Base-by-base conservation (phyloP, 148 eudicot species). In the Rhododendron simsii region DNA sequence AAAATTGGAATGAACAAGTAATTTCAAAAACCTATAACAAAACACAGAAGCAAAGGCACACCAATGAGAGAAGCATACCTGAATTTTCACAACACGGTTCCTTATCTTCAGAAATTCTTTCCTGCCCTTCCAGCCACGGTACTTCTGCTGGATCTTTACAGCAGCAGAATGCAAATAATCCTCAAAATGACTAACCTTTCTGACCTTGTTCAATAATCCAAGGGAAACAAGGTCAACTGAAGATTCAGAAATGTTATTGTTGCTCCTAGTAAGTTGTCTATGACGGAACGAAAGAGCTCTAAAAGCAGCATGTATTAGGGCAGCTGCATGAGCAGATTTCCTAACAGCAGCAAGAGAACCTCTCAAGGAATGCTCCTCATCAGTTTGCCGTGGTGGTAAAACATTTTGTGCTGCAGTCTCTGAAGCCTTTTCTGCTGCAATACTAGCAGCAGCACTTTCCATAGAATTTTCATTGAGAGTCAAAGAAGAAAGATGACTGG, bases 271-370 rank as follows among this genome's bases (percentile, higher is more conserved):
- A 28, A 86, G 85, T 83, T 93, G 93, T 74, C 93, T 93, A 44
- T 91, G 91, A 63, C 87, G 92, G 84, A 92, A 91, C 28, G 96
- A 94, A 82, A 84, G 92, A 90, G 90, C 90, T 87, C 96, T 92
- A 86, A 90, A 93, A 84, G 93, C 93, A 88, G 91, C 88, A 85
- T 94, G 94, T 37, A 94, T 93, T 26, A 92, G 90, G 83, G 91
- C 92, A 86, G 94, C 95, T 53, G 96, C 95, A 90, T 90, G 94
- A 83, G 93, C 93, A 65, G 97, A 92, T 83, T 92, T 93, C 50
- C 92, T 86, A 78, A 92, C 86, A 81, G 94, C 95, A 88, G 93
- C 93, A 75, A 94, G 90, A 78, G 95, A 92, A 44, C 90, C 92
- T 89, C 86, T 91, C 55, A 94, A 85, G 28, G 94, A 89, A 87